Base-by-base conservation (phyloP, 148 eudicot genomes). In the Persicaria tinctoria region DNA sequence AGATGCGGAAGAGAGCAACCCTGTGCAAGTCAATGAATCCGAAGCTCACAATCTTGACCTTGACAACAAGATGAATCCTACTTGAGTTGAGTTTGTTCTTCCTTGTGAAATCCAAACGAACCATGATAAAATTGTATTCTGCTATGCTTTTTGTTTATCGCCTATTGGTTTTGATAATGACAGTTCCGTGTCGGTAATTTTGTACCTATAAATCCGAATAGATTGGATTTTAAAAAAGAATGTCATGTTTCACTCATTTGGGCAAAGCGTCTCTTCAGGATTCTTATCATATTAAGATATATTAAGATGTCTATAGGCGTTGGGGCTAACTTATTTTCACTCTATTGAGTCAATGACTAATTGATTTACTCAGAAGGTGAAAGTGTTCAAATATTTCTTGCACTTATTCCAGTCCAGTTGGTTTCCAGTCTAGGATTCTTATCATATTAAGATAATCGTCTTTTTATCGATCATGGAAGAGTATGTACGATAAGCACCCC, bases 401-500 rank as follows among this genome's bases (percentile, higher is more conserved):
- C 38, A 1, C 38, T 32, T 32, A 32, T 53, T 12, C 17, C 13
- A 13, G 57, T 53, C 57, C 4, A 8, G 12, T 51, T 51, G 54
- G 8, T 51, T 51, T 51, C 63, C 32, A 32, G 38, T 32, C 38
- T 2, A 32, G 38, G 38, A 32, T 32, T 32, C 38, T 32, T 32
- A 2, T 32, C 38, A 32, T 32, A 32, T 32, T 32, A 32, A 32
- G 38, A 32, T 32, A 1, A 32, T 32, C 38, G 38, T 32, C 1
- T 95, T 95, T 85, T 89, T 92, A 23, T 89, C 90, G 46, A 95
- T 97, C 13, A 95, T 95, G 99, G 97, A 95, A 83, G 99, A 95
- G 63, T 92, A 95, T 74, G 85, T 95, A 60, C 85, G 81, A 81
- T 97, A 92, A 86, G 99, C 97, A 62, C 91, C 99, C 57, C 89